Evolutionary conservation across 2,329 filamentous ascomycete species (phyloP).

Genomic region (Periglandula ipomoeae): DNA sequence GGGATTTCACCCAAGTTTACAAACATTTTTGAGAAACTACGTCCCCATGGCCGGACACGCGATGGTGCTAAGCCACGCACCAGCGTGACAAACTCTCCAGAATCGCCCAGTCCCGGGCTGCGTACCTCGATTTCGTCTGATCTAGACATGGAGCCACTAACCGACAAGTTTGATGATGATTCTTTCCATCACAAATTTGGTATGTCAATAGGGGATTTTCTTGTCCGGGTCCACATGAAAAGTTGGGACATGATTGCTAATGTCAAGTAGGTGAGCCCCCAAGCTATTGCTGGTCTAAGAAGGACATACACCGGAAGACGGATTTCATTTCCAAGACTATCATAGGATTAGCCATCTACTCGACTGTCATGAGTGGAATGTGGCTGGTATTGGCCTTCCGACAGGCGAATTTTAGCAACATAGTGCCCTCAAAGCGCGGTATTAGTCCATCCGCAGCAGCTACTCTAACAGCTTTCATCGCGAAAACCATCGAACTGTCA

Average conservation of each 20-base stretch:
- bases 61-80: not conserved
- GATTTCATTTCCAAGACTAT: conserved; percentile 43
- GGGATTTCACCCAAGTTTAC: not conserved
- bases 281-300: conserved; percentile 22
- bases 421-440: conserved; percentile 43
- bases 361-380: conserved; percentile 54
- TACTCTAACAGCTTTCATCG: conserved; percentile 57
- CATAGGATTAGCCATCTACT: conserved; percentile 47
- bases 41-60: not conserved
- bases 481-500: conserved; percentile 68
- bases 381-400: conserved; percentile 54
- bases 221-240: too few relatives aligned
- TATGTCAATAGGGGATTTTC: conserved; percentile 11
- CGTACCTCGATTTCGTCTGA: not conserved
- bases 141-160: not conserved
- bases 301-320: conserved; percentile 21
- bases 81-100: not conserved
- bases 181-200: conserved; percentile 23
- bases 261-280: conserved; percentile 17
- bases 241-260: not conserved
- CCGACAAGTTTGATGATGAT: conserved; percentile 14
- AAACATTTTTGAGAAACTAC: not conserved
- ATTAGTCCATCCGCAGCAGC: conserved; percentile 57
- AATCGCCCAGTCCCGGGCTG: not conserved
- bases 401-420: conserved; percentile 52